These are phyloP conservation scores for Ogataea henricii DNA, from an alignment of 805 yeast genomes.

Conservation along the genomic window DNA sequence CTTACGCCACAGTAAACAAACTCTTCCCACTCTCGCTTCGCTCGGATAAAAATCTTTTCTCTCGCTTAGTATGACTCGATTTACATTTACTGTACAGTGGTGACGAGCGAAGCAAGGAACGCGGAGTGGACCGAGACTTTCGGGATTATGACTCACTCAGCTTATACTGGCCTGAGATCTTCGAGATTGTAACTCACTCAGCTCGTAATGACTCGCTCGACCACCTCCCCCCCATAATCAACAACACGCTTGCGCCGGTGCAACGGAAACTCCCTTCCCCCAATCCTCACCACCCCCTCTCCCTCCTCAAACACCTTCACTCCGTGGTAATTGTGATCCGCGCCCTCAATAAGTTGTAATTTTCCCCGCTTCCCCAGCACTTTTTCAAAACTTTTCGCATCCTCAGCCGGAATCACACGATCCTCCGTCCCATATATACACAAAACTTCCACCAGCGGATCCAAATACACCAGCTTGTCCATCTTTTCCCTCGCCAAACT, in stretches of 20 bases:
- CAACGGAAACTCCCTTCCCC: constrained; percentile 29
- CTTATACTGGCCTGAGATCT: too few species aligned
- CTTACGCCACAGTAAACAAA: too few species aligned
- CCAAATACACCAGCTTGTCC: constrained; percentile 40
- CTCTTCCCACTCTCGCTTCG: too few species aligned
- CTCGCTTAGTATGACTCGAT: too few species aligned
- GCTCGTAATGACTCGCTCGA: constrained; percentile 36
- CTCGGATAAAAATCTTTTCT: too few species aligned
- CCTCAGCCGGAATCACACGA: constrained; percentile 62
- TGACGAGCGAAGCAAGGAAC: too few species aligned
- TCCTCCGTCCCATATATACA: constrained; percentile 76
- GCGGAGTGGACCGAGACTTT: too few species aligned
- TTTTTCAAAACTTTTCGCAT: constrained; percentile 60
- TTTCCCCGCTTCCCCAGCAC: constrained; percentile 58
- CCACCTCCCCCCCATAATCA: constrained; percentile 61
- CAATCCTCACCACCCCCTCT: constrained; percentile 19
- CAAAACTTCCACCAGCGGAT: constrained; percentile 53
- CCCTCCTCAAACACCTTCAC: constrained; percentile 37
- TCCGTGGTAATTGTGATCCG: constrained; percentile 84
- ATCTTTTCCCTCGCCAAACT: constrained; percentile 54
- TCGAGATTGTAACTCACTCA: not conserved
- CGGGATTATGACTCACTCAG: too few species aligned
- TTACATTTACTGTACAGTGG: too few species aligned
- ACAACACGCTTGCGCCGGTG: constrained; percentile 39
- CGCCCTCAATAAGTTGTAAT: constrained; percentile 59